Percentiles rank a stretch among this genome's conserved stretches.
Evolutionary conservation across 306 rosid species (phyloP).

Genomic region (Pterocarpus macrocarpus): DNA sequence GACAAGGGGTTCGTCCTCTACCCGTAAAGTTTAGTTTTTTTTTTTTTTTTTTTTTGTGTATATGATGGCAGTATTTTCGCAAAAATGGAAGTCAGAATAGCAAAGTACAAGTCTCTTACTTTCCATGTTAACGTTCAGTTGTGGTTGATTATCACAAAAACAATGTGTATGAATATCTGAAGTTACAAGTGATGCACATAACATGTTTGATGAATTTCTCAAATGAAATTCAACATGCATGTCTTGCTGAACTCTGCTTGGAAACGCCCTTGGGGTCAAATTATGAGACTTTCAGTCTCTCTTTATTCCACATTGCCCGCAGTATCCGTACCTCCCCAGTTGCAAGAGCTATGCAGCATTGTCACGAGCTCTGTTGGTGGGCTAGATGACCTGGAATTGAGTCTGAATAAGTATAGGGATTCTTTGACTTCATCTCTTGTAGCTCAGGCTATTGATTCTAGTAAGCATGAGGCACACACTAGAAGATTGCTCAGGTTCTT

Average conservation of each 20-base stretch:
- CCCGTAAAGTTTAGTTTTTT: neutral
- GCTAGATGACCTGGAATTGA: constrained; percentile 74
- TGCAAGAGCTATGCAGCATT: constrained; percentile 62
- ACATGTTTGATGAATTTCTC: constrained; percentile 62
- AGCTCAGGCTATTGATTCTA: constrained; percentile 66
- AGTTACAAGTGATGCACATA: constrained; percentile 46
- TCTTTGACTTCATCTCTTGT: constrained; percentile 72
- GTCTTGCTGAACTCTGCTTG: constrained; percentile 46
- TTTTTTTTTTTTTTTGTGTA: neutral
- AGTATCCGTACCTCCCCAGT: constrained; percentile 40
- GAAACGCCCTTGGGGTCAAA: constrained; percentile 44
- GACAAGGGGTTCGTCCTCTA: neutral
- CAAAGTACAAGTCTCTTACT: neutral
- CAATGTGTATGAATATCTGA: neutral
- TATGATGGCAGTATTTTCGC: neutral
- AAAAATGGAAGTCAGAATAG: neutral
- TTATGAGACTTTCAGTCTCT: constrained; percentile 32
- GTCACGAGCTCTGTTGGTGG: constrained; percentile 70
- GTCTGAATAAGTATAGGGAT: constrained; percentile 52
- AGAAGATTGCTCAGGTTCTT: constrained; percentile 87
- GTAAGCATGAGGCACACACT: constrained; percentile 73
- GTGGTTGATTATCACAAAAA: neutral
- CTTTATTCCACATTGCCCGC: constrained; percentile 49
- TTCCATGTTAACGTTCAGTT: neutral
- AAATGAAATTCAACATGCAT: constrained; percentile 59